Base-by-base conservation (phyloP, 2,329 filamentous ascomycete genomes). In the Elsinoe ampelina region DNA sequence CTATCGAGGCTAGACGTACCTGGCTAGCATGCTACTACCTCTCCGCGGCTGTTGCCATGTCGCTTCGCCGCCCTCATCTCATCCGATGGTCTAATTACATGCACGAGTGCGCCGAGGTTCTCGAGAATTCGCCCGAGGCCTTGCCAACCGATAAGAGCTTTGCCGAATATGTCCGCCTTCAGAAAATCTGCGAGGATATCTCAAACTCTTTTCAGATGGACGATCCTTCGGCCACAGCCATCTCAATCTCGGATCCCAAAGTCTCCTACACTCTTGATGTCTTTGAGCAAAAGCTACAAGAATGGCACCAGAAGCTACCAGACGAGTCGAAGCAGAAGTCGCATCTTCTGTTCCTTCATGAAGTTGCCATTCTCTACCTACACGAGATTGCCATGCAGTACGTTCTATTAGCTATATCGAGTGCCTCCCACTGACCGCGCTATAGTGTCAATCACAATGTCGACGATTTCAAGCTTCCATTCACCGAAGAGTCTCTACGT, bases 11-110 rank as follows among this genome's bases (percentile, higher is more conserved):
- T 6, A 72, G 80, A 55, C 71, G 82, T 55, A 78, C 80, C 1
- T 84, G 81, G 75, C 67, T 84, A 38, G 78, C 77, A 1, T 83
- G 80, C 67, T 84, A 84, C 68, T 81, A 82, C 62, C 68, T 83
- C 58, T 79, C 76, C 55, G 78, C 77, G 54, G 82, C 80, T 63
- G 77, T 77, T 8, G 75, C 80, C 13, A 80, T 82, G 73, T 77
- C 82, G 8, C 69, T 84, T 36, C 73, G 81, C 39, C 75, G 81
- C 12, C 76, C 79, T 0, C 79, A 82, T 38, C 71, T 84, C 2
- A 71, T 83, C 15, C 77, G 80, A 13, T 84, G 81, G 80, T 78
- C 77, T 22, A 75, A 80, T 30, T 84, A 84, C 65, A 82, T 83
- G 74, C 78, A 82, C 47, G 80, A 85, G 63, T 82, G 79, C 61